A percentile compares a stretch with the other conserved stretches of the same genome.
phyloP scores from a whole-genome alignment of 805 yeast species.

The Isabelozyma rhagii region DNA sequence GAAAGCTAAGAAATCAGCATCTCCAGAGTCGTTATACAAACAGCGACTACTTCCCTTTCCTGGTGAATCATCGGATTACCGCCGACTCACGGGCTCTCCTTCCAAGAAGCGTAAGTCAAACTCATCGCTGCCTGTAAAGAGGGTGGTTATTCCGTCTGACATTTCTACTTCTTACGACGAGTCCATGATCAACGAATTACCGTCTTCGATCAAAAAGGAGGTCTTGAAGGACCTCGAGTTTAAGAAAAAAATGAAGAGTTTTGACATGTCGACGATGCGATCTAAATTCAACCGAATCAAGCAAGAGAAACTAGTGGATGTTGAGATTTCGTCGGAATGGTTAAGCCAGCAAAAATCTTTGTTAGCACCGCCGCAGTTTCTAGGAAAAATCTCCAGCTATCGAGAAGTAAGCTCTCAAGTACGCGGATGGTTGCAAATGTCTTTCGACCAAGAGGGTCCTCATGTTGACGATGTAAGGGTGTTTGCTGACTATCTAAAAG shows the following conservation, averaged over 20 bases:
- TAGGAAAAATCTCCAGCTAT: conserved; percentile 6
- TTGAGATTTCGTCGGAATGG: conserved; percentile 19
- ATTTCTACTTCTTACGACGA: conserved; percentile 32
- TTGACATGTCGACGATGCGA: conserved; percentile 22
- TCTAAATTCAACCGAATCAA: conserved; percentile 19
- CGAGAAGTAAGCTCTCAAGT: conserved; percentile 14
- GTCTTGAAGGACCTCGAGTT: conserved; percentile 33
- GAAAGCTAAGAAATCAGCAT: not conserved
- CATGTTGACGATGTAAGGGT: conserved; percentile 27
- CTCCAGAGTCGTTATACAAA: conserved; percentile 15
- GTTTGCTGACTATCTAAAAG: conserved; percentile 16
- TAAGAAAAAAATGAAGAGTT: conserved; percentile 20
- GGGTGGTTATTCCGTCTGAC: conserved; percentile 8
- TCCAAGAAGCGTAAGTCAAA: conserved; percentile 8
- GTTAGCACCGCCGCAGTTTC: conserved; percentile 11
- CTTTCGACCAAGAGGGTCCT: conserved; percentile 31
- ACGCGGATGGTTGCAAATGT: conserved; percentile 23
- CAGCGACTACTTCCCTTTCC: conserved; percentile 39
- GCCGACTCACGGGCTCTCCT: conserved; percentile 27
- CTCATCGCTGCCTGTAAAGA: conserved; percentile 10
- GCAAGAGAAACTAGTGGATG: conserved; percentile 3
- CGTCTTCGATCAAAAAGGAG: conserved; percentile 34
- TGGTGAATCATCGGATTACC: conserved; percentile 25
- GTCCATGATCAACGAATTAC: conserved; percentile 34
- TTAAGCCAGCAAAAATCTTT: conserved; percentile 12